These are phyloP conservation scores for Oryza longistaminata DNA, from an alignment of 176 grass and related monocot species.

Conservation along the genomic window DNA sequence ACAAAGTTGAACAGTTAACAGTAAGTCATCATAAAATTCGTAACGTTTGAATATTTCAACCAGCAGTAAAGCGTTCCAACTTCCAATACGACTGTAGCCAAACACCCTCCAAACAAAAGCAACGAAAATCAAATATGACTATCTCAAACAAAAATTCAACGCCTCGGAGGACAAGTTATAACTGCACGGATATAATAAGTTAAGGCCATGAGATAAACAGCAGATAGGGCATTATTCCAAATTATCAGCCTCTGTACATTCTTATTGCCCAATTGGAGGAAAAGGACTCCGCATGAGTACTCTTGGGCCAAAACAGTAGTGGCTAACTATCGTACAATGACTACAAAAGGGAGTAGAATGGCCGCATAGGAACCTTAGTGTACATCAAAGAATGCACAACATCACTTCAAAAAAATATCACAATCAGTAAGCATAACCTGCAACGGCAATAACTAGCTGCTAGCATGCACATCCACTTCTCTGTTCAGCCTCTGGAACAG, in stretches of 20 bases:
- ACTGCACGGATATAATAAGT: not conserved
- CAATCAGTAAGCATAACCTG: conserved; percentile 45
- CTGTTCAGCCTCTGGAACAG: conserved; percentile 57
- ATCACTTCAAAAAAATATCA: conserved; percentile 49
- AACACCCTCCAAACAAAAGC: not conserved
- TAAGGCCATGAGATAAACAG: conserved; percentile 1
- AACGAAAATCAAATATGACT: not conserved
- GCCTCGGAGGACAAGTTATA: not conserved
- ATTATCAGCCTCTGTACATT: conserved; percentile 15
- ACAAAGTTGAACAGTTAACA: not conserved
- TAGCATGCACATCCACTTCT: conserved; percentile 90
- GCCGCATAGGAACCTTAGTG: conserved; percentile 30
- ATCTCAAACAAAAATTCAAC: conserved; percentile 12
- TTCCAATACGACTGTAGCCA: not conserved
- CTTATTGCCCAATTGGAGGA: conserved; percentile 50
- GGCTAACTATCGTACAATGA: conserved; percentile 39
- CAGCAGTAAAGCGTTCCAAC: not conserved
- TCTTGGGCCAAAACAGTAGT: conserved; percentile 22
- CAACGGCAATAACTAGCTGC: conserved; percentile 36
- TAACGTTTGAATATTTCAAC: conserved; percentile 2
- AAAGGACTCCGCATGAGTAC: conserved; percentile 3
- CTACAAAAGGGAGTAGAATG: conserved; percentile 39
- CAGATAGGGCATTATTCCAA: not conserved
- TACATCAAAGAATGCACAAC: conserved; percentile 36
- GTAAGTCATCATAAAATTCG: not conserved